These are phyloP conservation scores for Avena atlantica DNA, from an alignment of 176 grass and related monocot genomes.

Conservation along the genomic window DNA sequence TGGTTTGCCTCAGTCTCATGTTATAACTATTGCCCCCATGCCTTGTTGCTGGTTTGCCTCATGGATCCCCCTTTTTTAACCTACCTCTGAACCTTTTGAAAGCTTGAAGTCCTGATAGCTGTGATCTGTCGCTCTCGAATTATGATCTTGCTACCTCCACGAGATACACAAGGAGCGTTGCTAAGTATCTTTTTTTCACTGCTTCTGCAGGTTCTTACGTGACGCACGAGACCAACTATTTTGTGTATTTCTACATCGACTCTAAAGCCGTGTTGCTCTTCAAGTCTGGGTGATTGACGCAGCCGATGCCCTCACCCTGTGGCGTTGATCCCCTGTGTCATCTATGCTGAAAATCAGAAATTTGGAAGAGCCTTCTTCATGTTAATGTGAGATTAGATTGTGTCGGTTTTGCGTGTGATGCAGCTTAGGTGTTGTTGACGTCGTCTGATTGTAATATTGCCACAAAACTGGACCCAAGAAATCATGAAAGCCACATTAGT, in stretches of 20 bases:
- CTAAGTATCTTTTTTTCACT: constrained; percentile 9
- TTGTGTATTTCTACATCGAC: constrained; percentile 85
- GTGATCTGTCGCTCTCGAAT: not conserved
- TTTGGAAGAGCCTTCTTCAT: constrained; percentile 30
- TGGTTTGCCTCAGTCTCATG: not conserved
- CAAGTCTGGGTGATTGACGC: constrained; percentile 72
- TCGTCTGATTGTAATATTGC: constrained; percentile 51
- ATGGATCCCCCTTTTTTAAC: too few relatives aligned
- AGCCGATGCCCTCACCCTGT: not conserved
- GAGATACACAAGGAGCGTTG: not conserved
- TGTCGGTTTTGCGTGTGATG: constrained; percentile 40
- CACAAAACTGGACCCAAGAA: not conserved
- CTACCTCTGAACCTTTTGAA: not conserved
- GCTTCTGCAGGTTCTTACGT: constrained; percentile 63
- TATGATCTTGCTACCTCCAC: not conserved
- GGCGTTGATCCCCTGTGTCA: not conserved
- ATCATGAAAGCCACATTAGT: not conserved
- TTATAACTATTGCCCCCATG: not conserved
- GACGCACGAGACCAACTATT: constrained; percentile 84
- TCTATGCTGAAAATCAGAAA: constrained; percentile 32
- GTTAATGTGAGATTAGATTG: constrained; percentile 48
- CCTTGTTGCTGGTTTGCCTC: not conserved
- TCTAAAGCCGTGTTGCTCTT: constrained; percentile 86
- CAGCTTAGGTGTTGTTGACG: constrained; percentile 51
- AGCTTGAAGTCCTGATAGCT: too few relatives aligned